Conservation (phyloP, 148 eudicot species). For the Talinum fruticosum region DNA sequence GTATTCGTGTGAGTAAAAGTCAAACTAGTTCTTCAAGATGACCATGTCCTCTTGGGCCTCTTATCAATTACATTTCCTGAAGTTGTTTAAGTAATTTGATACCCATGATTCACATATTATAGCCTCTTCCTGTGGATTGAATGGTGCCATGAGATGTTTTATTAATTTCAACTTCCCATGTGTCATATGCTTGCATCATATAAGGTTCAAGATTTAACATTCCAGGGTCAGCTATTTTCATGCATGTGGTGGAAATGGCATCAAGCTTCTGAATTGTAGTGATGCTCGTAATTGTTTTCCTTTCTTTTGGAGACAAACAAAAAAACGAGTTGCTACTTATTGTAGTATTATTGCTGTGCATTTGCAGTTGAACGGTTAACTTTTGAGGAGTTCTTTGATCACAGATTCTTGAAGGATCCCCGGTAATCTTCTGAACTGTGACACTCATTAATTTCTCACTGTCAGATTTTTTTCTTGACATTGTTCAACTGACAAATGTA, state of each 20-base stretch:
- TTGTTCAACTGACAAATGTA: not conserved
- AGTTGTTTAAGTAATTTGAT: not conserved
- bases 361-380: constrained; percentile 52
- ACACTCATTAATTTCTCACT: not conserved
- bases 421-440: constrained; percentile 23
- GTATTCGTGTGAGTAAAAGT: not conserved
- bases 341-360: constrained; percentile 14
- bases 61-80: not conserved
- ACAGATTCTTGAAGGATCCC: constrained; percentile 33
- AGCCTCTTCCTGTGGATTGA: not conserved
- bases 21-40: not conserved
- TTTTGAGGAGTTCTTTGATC: constrained; percentile 48
- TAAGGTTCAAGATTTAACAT: not conserved
- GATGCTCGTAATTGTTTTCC: not conserved
- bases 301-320: not conserved
- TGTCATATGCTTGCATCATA: not conserved
- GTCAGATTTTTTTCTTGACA: not conserved
- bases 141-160: not conserved
- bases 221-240: no score
- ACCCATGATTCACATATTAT: not conserved
- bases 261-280: not conserved
- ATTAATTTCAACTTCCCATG: not conserved
- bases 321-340: constrained; percentile 10
- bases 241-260: not conserved
- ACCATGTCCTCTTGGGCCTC: not conserved